A percentile compares a stretch with the other conserved stretches of the same genome.
These are phyloP conservation scores for Didymella arachidicola DNA, from an alignment of 2,329 filamentous ascomycete genomes.

Conservation along the genomic window DNA sequence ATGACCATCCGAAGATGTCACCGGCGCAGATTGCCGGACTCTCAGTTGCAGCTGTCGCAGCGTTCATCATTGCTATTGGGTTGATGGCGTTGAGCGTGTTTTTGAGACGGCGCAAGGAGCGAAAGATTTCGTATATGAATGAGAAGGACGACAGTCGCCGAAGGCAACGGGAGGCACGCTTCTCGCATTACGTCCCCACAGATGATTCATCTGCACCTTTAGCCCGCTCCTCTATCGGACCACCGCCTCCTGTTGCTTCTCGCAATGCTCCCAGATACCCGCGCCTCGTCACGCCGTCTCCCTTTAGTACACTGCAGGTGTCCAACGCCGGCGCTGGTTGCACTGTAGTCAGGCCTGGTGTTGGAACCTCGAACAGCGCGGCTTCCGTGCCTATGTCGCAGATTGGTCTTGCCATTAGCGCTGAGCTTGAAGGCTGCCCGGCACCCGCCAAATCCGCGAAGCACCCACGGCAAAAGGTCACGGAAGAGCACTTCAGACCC, in stretches of 20 bases:
- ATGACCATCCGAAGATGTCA: conserved; percentile 40
- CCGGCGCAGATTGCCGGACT: conserved; percentile 52
- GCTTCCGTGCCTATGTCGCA: conserved; percentile 39
- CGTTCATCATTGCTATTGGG: conserved; percentile 49
- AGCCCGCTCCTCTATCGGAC: conserved; percentile 26
- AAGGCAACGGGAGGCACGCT: conserved; percentile 30
- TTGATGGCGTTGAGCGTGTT: conserved; percentile 50
- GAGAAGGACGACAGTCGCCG: conserved; percentile 30
- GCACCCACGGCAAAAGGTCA: conserved; percentile 17
- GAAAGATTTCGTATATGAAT: conserved; percentile 32
- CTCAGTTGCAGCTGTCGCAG: conserved; percentile 47
- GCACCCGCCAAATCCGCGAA: conserved; percentile 21
- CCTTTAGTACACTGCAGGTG: conserved; percentile 18
- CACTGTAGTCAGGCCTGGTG: conserved; percentile 33
- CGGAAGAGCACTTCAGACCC: conserved; percentile 29
- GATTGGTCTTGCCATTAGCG: conserved; percentile 51
- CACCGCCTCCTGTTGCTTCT: conserved; percentile 24
- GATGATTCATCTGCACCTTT: conserved; percentile 21
- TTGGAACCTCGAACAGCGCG: conserved; percentile 31
- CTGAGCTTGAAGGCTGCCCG: conserved; percentile 43
- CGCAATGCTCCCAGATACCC: conserved; percentile 10
- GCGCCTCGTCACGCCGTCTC: conserved; percentile 15
- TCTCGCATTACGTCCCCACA: conserved; percentile 33
- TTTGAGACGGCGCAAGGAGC: conserved; percentile 45
- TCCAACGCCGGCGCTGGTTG: conserved; percentile 17